Base-by-base conservation (phyloP, 2,329 filamentous ascomycete species). In the Corinectria fuckeliana region DNA sequence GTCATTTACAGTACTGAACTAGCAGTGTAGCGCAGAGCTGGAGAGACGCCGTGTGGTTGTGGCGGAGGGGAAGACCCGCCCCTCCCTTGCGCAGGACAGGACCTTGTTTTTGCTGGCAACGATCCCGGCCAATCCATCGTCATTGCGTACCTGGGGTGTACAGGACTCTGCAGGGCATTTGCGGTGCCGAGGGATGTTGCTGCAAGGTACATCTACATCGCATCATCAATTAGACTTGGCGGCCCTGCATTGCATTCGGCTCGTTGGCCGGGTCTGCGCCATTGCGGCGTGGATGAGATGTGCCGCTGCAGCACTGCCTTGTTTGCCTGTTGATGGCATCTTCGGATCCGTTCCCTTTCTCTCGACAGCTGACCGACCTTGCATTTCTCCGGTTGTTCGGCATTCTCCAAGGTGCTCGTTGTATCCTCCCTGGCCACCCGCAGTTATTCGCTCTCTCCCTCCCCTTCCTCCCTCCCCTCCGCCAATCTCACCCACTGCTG, bases 201-300 rank as follows among this genome's bases (percentile, higher is more conserved):
- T 2, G n/a, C 32, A 36, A 36, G 32, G 32, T 36, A 36, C 7
- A 36, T 4, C n/a, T n/a, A n/a, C n/a, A n/a, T n/a, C n/a, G n/a
- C n/a, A n/a, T n/a, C n/a, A n/a, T n/a, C n/a, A n/a, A n/a, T n/a
- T n/a, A n/a, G n/a, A n/a, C n/a, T n/a, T n/a, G 30, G 30, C 34
- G n/a, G 7, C 20, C 38, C 38, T 41, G 38, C 38, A 21, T 41
- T n/a, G n/a, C n/a, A 30, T 30, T 30, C 38, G 38, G 36, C 14
- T 38, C 7, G 10, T 38, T n/a, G 36, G 16, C 36, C 34, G 28
- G 41, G 20, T 26, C 30, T 65, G 60, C 61, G 52, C 66, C 57
- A 56, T 64, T 45, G 34, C 28, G 16, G 36, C 36, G 36, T 20
- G 16, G 36, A 16, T n/a, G 36, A 20, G 36, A 39, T 10, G 10